phyloP scores from a whole-genome alignment of 2,329 filamentous ascomycete genomes.

The Colletotrichum brevisporum region DNA sequence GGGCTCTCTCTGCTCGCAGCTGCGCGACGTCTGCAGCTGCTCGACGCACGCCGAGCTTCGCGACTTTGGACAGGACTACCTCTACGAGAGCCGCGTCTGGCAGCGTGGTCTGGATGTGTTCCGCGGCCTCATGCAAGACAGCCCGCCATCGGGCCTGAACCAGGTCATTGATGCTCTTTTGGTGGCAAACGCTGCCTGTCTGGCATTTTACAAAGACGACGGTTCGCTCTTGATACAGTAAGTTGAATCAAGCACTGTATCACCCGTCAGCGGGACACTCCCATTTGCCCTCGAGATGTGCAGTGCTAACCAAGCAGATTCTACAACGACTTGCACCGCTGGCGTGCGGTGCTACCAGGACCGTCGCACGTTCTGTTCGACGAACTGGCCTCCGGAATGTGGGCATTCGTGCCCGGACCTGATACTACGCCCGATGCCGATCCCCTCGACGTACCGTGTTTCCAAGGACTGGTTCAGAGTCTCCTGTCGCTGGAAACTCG shows the following conservation, averaged over 20 bases:
- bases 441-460: constrained; percentile 34
- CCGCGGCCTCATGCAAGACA: constrained; percentile 40
- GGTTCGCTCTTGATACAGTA: constrained; percentile 34
- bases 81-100: constrained; percentile 30
- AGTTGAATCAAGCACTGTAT: constrained; percentile 5
- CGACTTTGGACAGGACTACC: constrained; percentile 11
- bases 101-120: constrained; percentile 36
- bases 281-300: too few species aligned
- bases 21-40: constrained; percentile 23
- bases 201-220: constrained; percentile 26
- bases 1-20: constrained; percentile 26
- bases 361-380: constrained; percentile 44
- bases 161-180: constrained; percentile 40
- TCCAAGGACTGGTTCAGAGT: constrained; percentile 44
- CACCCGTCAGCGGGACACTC: too few species aligned
- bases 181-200: constrained; percentile 37
- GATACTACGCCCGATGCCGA: background rate
- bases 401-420: constrained; percentile 36
- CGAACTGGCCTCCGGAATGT: constrained; percentile 43
- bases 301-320: constrained; percentile 42
- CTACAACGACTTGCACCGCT: constrained; percentile 45
- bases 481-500: constrained; percentile 41
- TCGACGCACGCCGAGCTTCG: background rate
- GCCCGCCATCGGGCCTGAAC: constrained; percentile 30
- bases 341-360: constrained; percentile 43